Conservation (phyloP, 495 filamentous ascomycete genomes). For the Aspergillus diversus region DNA sequence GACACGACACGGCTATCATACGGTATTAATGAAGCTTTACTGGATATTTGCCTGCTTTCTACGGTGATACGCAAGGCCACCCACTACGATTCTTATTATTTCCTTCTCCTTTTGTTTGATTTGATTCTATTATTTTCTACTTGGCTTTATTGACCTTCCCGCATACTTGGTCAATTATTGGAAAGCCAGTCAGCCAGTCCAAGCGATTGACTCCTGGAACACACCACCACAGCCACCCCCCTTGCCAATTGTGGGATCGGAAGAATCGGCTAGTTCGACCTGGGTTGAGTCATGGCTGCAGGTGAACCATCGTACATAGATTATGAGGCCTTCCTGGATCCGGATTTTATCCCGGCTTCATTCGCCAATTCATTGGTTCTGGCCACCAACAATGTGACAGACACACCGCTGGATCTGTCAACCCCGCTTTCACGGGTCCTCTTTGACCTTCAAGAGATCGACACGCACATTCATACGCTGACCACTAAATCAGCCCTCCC, state of each 20-base stretch:
- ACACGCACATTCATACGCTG: constrained; percentile 89
- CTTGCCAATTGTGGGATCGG: no score
- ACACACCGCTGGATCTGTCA: constrained; percentile 87
- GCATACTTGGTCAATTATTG: not conserved
- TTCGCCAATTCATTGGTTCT: constrained; percentile 91
- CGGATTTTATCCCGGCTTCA: constrained; percentile 72
- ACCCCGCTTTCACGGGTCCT: constrained; percentile 92
- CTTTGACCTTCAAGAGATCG: constrained; percentile 96
- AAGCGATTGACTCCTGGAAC: not conserved
- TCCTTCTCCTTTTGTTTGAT: not conserved
- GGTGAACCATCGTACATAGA: constrained; percentile 84
- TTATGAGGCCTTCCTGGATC: constrained; percentile 89
- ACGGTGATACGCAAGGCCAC: constrained; percentile 9
- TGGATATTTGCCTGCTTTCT: constrained; percentile 13
- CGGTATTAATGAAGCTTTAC: not conserved
- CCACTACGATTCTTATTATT: not conserved
- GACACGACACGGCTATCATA: not conserved
- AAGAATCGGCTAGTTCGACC: not conserved
- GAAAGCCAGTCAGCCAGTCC: not conserved
- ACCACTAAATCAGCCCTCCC: constrained; percentile 84
- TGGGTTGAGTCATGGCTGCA: constrained; percentile 36
- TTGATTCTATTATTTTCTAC: no score
- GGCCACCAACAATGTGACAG: constrained; percentile 87
- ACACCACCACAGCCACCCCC: not conserved
- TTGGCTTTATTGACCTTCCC: not conserved